Evolutionary conservation across 768 basidiomycete genomes (phyloP).

Genomic region (Boletus speciosus): DNA sequence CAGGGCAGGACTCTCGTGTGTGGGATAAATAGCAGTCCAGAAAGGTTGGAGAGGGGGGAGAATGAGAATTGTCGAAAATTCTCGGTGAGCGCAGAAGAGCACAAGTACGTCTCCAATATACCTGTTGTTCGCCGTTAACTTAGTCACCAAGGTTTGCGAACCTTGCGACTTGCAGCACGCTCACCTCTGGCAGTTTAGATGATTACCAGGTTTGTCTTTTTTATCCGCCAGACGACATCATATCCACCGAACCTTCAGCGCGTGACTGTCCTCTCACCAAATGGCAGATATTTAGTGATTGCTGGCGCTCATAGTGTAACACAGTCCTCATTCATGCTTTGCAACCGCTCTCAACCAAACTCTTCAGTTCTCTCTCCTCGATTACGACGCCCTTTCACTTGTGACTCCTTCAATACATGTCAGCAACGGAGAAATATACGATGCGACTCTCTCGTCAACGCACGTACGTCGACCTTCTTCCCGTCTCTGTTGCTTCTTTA

Average conservation of each 20-base stretch:
- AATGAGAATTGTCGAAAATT: conserved; percentile 89
- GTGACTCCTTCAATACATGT: conserved; percentile 46
- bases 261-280: conserved; percentile 79
- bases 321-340: conserved; percentile 17
- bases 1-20: conserved; percentile 63
- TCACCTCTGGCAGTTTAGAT: conserved; percentile 56
- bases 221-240: not conserved
- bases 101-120: conserved; percentile 46
- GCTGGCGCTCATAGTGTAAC: conserved; percentile 72
- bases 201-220: conserved; percentile 79
- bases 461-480: conserved; percentile 42
- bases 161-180: conserved; percentile 54
- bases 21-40: conserved; percentile 79
- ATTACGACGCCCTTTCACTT: conserved; percentile 56
- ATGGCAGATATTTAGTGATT: conserved; percentile 59
- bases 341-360: conserved; percentile 9
- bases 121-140: conserved; percentile 9
- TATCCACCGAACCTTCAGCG: conserved; percentile 44
- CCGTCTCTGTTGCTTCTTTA: not conserved
- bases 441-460: conserved; percentile 70
- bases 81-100: conserved; percentile 40
- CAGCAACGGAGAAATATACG: conserved; percentile 79
- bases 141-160: conserved; percentile 16
- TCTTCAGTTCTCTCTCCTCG: conserved; percentile 58
- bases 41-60: conserved; percentile 55